Percentiles rank a stretch among this genome's conserved stretches.
These are phyloP conservation scores for Entomortierella parvispora DNA, from an alignment of 192 early-diverging fungal genomes.

Conservation along the genomic window DNA sequence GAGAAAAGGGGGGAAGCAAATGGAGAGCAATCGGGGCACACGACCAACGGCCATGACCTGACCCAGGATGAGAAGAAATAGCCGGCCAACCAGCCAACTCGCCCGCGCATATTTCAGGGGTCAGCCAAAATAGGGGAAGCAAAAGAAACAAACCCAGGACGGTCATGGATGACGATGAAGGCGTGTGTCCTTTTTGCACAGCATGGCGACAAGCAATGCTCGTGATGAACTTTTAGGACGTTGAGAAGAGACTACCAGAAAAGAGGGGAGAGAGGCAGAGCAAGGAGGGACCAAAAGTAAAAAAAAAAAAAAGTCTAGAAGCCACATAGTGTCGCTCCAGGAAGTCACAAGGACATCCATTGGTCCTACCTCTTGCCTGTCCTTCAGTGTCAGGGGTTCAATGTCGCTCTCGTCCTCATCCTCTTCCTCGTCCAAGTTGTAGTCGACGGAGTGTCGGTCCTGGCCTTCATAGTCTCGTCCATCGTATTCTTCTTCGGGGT, in stretches of 20 bases:
- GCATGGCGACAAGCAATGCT: background rate
- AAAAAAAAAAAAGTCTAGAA: too few species aligned
- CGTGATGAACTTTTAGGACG: too few species aligned
- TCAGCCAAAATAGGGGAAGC: too few species aligned
- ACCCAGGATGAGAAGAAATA: background rate
- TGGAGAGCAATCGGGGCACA: background rate
- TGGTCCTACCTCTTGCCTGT: conserved; percentile 68
- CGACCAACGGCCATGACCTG: too few species aligned
- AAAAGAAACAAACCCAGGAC: background rate
- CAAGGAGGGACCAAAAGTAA: background rate
- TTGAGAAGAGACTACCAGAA: too few species aligned
- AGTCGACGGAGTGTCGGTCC: conserved; percentile 10
- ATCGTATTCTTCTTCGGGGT: conserved; percentile 39
- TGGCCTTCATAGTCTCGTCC: conserved; percentile 24
- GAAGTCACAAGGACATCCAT: too few species aligned
- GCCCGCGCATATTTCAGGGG: background rate
- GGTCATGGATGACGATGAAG: background rate
- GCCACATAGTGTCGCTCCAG: too few species aligned
- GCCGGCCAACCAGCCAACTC: background rate
- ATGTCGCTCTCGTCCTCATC: conserved; percentile 56
- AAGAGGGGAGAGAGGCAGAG: background rate
- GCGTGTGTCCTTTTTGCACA: background rate
- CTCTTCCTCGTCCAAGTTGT: conserved; percentile 25
- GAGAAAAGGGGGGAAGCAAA: background rate
- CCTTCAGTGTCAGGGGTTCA: conserved; percentile 64